Evolutionary conservation across 2,329 filamentous ascomycete genomes (phyloP).

Genomic region (Colletotrichum sp.): DNA sequence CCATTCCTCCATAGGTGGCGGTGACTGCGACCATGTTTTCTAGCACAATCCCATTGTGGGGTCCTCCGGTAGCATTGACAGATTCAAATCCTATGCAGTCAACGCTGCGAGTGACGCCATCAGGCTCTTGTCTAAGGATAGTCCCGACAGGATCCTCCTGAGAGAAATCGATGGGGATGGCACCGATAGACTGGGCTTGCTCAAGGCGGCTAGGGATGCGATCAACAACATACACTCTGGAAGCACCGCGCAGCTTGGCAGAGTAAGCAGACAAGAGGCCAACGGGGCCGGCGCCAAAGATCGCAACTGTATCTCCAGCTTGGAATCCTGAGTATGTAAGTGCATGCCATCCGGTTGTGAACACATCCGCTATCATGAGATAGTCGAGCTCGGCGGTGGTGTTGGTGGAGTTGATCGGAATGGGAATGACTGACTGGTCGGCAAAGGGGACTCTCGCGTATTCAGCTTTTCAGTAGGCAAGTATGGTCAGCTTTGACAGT

Average conservation of each 20-base stretch:
- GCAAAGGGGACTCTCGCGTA: slow-evolving; percentile 69
- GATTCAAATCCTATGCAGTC: slow-evolving; percentile 24
- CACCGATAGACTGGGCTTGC: slow-evolving; percentile 22
- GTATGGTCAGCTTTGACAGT: neutral
- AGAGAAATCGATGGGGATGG: slow-evolving; percentile 23
- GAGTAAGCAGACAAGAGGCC: slow-evolving; percentile 54
- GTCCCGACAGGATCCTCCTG: neutral
- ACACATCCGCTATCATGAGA: slow-evolving; percentile 49
- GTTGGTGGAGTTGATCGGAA: slow-evolving; percentile 49
- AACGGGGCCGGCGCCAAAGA: slow-evolving; percentile 69
- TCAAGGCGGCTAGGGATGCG: slow-evolving; percentile 23
- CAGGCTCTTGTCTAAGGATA: slow-evolving; percentile 18
- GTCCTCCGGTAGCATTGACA: slow-evolving; percentile 16
- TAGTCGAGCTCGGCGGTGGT: slow-evolving; percentile 66
- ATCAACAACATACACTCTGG: slow-evolving; percentile 24
- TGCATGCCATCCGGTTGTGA: slow-evolving; percentile 59
- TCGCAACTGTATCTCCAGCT: slow-evolving; percentile 63
- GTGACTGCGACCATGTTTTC: slow-evolving; percentile 19
- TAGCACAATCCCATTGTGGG: slow-evolving; percentile 18
- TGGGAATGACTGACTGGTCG: slow-evolving; percentile 66
- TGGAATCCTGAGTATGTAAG: slow-evolving; percentile 61
- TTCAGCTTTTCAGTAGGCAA: slow-evolving; percentile 32
- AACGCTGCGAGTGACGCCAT: slow-evolving; percentile 21
- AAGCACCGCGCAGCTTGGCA: slow-evolving; percentile 27
- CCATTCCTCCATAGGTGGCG: slow-evolving; percentile 22